Evolutionary conservation across 805 yeast species (phyloP), one percentile per base, ranked within the genome.

Genomic region (Metschnikowia cubensis): DNA sequence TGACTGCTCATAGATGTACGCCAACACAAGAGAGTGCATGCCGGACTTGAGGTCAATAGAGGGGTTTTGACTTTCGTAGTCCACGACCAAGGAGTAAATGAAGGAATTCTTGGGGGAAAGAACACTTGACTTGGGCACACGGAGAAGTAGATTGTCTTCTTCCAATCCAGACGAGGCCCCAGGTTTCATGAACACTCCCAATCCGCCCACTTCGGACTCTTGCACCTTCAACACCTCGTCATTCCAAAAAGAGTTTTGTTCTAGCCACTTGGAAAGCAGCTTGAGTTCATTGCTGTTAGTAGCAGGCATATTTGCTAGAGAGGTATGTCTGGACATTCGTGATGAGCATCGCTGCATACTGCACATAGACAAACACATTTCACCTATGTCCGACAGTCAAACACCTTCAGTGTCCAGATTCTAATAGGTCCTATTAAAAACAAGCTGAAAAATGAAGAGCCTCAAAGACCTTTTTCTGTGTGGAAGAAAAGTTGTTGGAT

Each of bases 1-100:
- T 3, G 80, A 68, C 48, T 74, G 65, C 62, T 92, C 98, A 60
- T 87, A 89, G 25, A 90, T 71, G 51, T 83, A 86, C 0, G 91
- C 81, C 6, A 88, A 55, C 6, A 85, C 80, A 45, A 91, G 69
- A 0, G 83, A 86, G 38, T 80, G 74, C 68, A 87, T 80, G 0
- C 95, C 94, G 2, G 43, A 35, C 3, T 62, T 45, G 20, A 72
- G 53, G 35, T 74, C 77, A 4, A 86, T 66, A 10, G 45, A 33
- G 3, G 51, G 50, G 6, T 59, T 62, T 0, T 43, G 43, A n/a
- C 56, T 51, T 5, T 53, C 55, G 29, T 75, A 75, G 41, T 88
- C 96, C 11, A 72, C 64, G 11, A 91, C 61, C 14, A 90, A 59
- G 56, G 90, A 87, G 29, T 88, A 81, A 31, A 91, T 78, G 32